phyloP scores from a whole-genome alignment of 495 filamentous ascomycete genomes.

The Monascus purpureus region DNA sequence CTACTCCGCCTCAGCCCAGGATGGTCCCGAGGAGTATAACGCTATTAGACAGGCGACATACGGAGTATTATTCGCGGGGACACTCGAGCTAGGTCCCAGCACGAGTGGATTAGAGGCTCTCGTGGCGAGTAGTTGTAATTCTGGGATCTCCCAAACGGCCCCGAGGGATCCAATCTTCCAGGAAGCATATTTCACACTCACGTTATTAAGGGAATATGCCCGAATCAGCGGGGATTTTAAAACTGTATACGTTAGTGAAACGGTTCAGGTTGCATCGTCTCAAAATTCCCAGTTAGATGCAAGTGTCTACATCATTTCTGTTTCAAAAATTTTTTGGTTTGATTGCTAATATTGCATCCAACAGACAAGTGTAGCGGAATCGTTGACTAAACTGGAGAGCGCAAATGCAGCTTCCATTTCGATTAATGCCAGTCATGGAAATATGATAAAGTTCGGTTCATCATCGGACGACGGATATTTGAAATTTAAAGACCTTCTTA shows the following conservation, averaged over 20 bases:
- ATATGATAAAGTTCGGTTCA: slow-evolving; percentile 6
- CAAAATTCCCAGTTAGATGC: too few species aligned
- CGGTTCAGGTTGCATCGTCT: too few species aligned
- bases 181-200: slow-evolving; percentile 5
- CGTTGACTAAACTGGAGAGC: too few species aligned
- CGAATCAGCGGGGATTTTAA: slow-evolving; percentile 1
- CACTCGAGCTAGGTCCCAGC: slow-evolving; percentile 4
- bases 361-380: too few species aligned
- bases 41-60: slow-evolving; percentile 3
- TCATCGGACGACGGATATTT: slow-evolving; percentile 2
- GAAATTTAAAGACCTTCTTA: slow-evolving; percentile 2
- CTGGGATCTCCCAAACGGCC: slow-evolving; percentile 2
- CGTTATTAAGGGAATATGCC: slow-evolving; percentile 1
- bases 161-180: slow-evolving; percentile 1
- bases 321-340: too few species aligned
- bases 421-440: slow-evolving; percentile 2
- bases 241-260: slow-evolving; percentile 3
- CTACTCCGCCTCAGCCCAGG: slow-evolving; percentile 4
- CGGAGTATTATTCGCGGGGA: slow-evolving; percentile 5
- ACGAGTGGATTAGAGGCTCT: slow-evolving; percentile 2
- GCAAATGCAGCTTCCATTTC: slow-evolving; percentile 5
- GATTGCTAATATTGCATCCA: too few species aligned
- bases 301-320: too few species aligned
- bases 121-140: not conserved
- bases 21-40: not conserved